A percentile compares a stretch with the other conserved stretches of the same genome.
phyloP scores from a whole-genome alignment of 345 rosid species.

The Limnanthes douglasii region DNA sequence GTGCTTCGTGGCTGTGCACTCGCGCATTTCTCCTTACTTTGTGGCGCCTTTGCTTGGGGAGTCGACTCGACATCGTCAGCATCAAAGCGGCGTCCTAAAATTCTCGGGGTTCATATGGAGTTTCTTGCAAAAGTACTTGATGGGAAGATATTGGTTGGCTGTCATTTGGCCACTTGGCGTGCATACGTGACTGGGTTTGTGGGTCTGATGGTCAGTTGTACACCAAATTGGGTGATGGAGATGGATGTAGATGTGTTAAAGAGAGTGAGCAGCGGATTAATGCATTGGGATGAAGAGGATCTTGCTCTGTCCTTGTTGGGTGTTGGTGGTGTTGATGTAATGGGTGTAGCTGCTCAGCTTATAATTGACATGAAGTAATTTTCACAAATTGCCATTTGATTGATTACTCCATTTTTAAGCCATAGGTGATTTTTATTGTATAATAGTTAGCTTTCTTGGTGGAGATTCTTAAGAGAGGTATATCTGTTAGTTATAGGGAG shows the following conservation, averaged over 20 bases:
- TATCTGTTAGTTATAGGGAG: too few relatives aligned
- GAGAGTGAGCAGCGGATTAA: slow-evolving; percentile 70
- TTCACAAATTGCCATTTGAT: too few relatives aligned
- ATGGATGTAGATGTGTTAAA: slow-evolving; percentile 53
- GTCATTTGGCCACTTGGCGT: slow-evolving; percentile 57
- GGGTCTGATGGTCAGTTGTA: slow-evolving; percentile 70
- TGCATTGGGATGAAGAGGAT: slow-evolving; percentile 65
- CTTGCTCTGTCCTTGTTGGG: slow-evolving; percentile 65
- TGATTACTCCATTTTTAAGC: too few relatives aligned
- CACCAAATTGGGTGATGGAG: slow-evolving; percentile 80
- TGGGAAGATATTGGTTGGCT: slow-evolving; percentile 80
- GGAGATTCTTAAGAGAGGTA: too few relatives aligned
- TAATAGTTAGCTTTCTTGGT: too few relatives aligned
- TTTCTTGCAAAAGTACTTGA: slow-evolving; percentile 73
- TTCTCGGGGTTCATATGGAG: slow-evolving; percentile 57
- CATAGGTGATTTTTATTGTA: too few relatives aligned
- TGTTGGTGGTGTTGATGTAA: slow-evolving; percentile 55
- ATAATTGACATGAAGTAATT: slow-evolving; percentile 25
- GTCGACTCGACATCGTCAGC: slow-evolving; percentile 53
- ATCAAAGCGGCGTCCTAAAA: slow-evolving; percentile 54
- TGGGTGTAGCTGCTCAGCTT: slow-evolving; percentile 68
- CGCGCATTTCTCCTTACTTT: slow-evolving; percentile 62
- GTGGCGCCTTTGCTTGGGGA: slow-evolving; percentile 92
- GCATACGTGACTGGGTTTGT: slow-evolving; percentile 63
- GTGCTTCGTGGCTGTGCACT: slow-evolving; percentile 76